phyloP scores from a whole-genome alignment of 1,284 basidiomycete genomes.

The Abortiporus biennis region DNA sequence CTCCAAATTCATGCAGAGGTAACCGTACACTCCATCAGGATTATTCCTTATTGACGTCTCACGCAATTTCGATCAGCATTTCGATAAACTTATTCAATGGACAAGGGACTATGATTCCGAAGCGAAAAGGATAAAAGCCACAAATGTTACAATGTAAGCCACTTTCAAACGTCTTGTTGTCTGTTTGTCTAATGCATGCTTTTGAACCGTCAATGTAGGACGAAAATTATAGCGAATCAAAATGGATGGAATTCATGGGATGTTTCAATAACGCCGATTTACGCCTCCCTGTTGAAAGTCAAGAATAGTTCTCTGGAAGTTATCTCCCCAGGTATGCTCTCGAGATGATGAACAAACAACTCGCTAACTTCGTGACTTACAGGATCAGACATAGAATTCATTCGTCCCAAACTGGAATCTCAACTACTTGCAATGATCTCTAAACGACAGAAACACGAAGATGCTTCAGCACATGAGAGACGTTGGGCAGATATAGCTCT shows the following conservation, averaged over 20 bases:
- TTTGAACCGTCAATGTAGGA: no score
- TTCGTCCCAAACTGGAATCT: constrained; percentile 9
- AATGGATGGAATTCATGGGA: constrained; percentile 15
- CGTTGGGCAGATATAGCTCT: background rate
- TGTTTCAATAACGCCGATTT: constrained; percentile 15
- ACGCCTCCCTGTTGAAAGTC: constrained; percentile 11
- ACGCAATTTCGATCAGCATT: no score
- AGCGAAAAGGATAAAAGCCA: no score
- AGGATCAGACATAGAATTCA: constrained; percentile 13
- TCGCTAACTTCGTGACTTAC: background rate
- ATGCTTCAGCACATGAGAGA: background rate
- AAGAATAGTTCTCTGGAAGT: constrained; percentile 16
- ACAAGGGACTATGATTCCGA: no score
- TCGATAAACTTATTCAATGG: no score
- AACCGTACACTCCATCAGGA: no score
- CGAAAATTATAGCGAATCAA: background rate
- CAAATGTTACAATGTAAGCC: no score
- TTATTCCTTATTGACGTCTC: no score
- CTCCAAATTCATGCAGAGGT: no score
- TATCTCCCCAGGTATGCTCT: constrained; percentile 11
- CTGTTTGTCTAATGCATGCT: no score
- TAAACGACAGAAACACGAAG: constrained; percentile 3
- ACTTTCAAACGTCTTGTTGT: no score
- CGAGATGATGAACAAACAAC: no score
- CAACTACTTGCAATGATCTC: constrained; percentile 13